Evolutionary conservation across 2,329 filamentous ascomycete genomes (phyloP).

Genomic region (Pseudogymnoascus pannorum): DNA sequence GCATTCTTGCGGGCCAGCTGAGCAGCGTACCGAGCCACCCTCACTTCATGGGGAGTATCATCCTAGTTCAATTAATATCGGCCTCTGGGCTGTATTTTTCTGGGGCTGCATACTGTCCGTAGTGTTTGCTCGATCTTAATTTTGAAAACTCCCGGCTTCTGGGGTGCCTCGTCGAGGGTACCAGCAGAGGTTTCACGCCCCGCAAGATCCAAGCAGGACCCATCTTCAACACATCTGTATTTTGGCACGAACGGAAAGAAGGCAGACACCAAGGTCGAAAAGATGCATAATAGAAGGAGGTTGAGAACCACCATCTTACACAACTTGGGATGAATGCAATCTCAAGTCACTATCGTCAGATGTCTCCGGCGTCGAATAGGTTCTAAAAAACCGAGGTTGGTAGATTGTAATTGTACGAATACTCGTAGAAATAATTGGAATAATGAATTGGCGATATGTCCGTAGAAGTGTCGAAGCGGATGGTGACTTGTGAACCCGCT

Average conservation of each 20-base stretch:
- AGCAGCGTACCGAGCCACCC: constrained; percentile 17
- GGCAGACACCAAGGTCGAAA: constrained; percentile 19
- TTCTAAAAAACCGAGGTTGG: constrained; percentile 3
- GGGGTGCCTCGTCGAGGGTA: constrained; percentile 5
- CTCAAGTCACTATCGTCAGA: not conserved
- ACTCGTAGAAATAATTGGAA: constrained; percentile 1
- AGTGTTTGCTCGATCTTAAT: constrained; percentile 10
- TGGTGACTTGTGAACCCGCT: constrained; percentile 8
- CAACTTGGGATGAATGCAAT: not conserved
- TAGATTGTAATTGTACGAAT: not conserved
- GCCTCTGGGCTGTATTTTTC: not conserved
- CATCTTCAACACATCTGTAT: constrained; percentile 20
- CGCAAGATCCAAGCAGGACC: constrained; percentile 11
- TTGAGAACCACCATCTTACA: constrained; percentile 18
- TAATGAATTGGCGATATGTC: not conserved
- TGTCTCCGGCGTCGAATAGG: not conserved
- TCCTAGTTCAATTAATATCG: constrained; percentile 7
- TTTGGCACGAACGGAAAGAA: constrained; percentile 23
- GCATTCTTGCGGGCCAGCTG: constrained; percentile 16
- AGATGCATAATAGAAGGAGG: constrained; percentile 13
- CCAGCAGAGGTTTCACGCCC: not conserved
- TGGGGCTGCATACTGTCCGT: not conserved
- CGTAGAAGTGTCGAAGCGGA: not conserved
- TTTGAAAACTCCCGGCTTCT: constrained; percentile 13
- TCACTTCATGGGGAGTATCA: constrained; percentile 14